These are phyloP conservation scores for Scleroderma bovista DNA, from an alignment of 768 basidiomycete species.

Conservation along the genomic window DNA sequence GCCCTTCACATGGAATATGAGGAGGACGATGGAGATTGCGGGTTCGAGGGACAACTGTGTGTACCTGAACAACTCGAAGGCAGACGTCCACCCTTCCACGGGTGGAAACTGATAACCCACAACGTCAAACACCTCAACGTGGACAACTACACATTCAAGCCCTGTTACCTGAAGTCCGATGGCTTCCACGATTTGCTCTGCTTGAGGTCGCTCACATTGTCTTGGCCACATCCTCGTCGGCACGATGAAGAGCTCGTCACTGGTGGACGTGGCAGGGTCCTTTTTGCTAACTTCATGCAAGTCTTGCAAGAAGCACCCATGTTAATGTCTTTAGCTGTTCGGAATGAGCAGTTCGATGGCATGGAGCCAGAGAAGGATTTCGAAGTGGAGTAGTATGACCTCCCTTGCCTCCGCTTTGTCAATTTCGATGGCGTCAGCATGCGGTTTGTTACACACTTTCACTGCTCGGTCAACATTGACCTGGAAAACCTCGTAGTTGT, in stretches of 20 bases:
- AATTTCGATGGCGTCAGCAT: not conserved
- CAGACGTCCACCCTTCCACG: not conserved
- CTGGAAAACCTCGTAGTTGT: not conserved
- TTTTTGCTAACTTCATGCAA: not conserved
- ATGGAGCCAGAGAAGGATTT: not conserved
- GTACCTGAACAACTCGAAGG: not conserved
- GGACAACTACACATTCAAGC: slow-evolving; percentile 1
- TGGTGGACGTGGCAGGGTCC: not conserved
- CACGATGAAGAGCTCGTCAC: not conserved
- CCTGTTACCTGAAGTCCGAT: not conserved
- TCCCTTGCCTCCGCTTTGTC: not conserved
- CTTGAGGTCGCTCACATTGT: not conserved
- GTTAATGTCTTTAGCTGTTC: not conserved
- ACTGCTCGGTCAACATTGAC: not conserved
- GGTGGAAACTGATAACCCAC: not conserved
- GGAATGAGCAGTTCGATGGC: not conserved
- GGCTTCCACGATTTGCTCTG: slow-evolving; percentile 2
- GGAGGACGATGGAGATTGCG: slow-evolving; percentile 1
- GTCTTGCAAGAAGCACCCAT: slow-evolving; percentile 1
- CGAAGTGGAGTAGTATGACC: not conserved
- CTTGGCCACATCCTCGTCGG: not conserved
- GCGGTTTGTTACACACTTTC: not conserved
- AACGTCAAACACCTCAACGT: not conserved
- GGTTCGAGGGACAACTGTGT: no score
- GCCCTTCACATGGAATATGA: not conserved